A percentile compares a stretch with the other conserved stretches of the same genome.
Evolutionary conservation across 2,329 filamentous ascomycete species (phyloP).

Genomic region (Hypomyces rosellus): DNA sequence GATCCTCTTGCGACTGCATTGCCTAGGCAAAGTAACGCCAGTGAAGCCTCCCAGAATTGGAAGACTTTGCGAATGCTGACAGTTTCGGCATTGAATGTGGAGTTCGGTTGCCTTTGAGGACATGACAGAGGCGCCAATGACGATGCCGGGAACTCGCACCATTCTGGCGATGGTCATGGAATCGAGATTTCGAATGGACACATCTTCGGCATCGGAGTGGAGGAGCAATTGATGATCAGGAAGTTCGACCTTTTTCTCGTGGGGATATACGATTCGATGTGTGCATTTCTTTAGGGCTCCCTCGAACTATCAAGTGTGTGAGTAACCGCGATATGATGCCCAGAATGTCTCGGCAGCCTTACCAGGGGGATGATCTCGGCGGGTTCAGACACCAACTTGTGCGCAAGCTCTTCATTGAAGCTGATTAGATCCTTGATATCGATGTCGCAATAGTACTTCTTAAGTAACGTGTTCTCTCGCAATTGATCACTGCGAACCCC

Average conservation of each 20-base stretch:
- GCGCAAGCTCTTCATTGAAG: conserved; percentile 91
- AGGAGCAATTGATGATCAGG: conserved; percentile 92
- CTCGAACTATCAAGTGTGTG: conserved; percentile 63
- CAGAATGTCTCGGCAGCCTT: conserved; percentile 23
- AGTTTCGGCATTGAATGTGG: conserved; percentile 82
- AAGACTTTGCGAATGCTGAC: conserved; percentile 64
- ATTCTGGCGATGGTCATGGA: conserved; percentile 88
- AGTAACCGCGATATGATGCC: neutral
- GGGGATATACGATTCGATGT: conserved; percentile 84
- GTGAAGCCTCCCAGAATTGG: conserved; percentile 79
- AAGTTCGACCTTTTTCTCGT: conserved; percentile 58
- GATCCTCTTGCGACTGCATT: conserved; percentile 59
- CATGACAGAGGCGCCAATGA: conserved; percentile 94
- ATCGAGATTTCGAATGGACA: conserved; percentile 89
- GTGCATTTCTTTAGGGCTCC: conserved; percentile 84
- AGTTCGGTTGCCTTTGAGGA: conserved; percentile 90
- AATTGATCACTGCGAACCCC: conserved; percentile 70
- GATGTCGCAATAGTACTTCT: conserved; percentile 93
- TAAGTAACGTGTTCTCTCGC: conserved; percentile 86
- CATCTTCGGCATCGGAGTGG: conserved; percentile 83
- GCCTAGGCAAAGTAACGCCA: conserved; percentile 75
- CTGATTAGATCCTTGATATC: conserved; percentile 94
- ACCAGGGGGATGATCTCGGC: conserved; percentile 89
- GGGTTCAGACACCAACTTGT: conserved; percentile 82
- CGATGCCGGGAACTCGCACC: conserved; percentile 94